Evolutionary conservation across 2,329 filamentous ascomycete genomes (phyloP).

Genomic region (Fusarium bactridioides): DNA sequence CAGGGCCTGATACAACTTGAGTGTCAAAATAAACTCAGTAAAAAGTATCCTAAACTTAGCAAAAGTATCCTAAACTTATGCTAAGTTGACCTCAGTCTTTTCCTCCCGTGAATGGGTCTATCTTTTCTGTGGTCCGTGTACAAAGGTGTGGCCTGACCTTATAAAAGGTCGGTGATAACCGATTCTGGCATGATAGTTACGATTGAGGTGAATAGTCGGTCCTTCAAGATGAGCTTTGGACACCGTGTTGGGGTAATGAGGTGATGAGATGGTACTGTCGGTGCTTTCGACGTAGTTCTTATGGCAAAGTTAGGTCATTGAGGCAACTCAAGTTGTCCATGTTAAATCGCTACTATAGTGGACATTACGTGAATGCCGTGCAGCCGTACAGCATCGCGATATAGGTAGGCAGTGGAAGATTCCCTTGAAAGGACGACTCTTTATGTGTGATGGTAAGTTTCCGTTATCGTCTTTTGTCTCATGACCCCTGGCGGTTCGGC

Average conservation of each 20-base stretch:
- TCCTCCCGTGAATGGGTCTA: background rate
- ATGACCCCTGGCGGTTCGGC: background rate
- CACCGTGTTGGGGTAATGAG: background rate
- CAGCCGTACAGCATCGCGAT: background rate
- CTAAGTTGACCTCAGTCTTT: background rate
- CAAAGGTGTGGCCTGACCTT: slow-evolving; percentile 3
- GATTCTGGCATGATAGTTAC: slow-evolving; percentile 1
- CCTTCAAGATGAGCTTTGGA: background rate
- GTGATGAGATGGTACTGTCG: background rate
- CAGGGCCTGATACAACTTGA: rapidly evolving
- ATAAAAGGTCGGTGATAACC: background rate
- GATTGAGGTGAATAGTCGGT: background rate
- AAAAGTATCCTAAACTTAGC: background rate
- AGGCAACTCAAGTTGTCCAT: background rate
- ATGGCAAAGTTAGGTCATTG: background rate
- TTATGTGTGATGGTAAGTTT: background rate
- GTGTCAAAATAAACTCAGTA: background rate
- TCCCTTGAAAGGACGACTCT: too few species aligned
- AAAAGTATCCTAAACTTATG: background rate
- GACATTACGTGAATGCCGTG: background rate
- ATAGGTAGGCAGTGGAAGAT: background rate
- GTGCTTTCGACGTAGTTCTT: background rate
- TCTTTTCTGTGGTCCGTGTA: background rate
- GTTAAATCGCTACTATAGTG: background rate
- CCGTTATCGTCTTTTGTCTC: background rate